Evolutionary conservation across 2,329 filamentous ascomycete genomes (phyloP).

Genomic region (Exophiala mesophila): DNA sequence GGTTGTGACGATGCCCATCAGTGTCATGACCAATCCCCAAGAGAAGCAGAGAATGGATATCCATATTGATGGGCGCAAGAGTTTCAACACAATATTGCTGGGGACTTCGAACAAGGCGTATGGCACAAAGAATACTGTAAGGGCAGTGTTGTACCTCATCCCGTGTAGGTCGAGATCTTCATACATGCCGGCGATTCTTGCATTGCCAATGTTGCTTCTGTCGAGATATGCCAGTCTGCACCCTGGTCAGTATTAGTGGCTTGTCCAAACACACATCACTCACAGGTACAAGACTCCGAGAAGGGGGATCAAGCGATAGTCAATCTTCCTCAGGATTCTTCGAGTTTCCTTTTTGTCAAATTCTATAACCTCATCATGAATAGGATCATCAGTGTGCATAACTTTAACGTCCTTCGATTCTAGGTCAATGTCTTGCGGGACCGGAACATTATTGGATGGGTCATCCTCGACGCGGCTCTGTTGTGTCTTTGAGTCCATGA

Average conservation of each 20-base stretch:
- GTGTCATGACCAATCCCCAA: conserved; percentile 44
- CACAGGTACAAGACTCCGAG: conserved; percentile 43
- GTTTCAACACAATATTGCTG: conserved; percentile 46
- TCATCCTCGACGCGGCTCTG: background rate
- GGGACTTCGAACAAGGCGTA: conserved; percentile 36
- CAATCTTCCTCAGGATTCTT: conserved; percentile 40
- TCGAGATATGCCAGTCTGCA: conserved; percentile 30
- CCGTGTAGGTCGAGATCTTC: conserved; percentile 39
- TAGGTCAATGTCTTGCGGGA: background rate
- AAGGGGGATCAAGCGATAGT: conserved; percentile 40
- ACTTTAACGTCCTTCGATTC: background rate
- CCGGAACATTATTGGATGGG: background rate
- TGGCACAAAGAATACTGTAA: conserved; percentile 26
- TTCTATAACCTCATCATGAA: background rate
- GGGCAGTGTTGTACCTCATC: conserved; percentile 35
- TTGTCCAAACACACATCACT: conserved; percentile 39
- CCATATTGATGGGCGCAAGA: conserved; percentile 21
- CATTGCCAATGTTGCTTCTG: conserved; percentile 45
- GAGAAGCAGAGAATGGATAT: conserved; percentile 17
- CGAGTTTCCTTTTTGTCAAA: conserved; percentile 14
- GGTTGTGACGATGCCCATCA: conserved; percentile 41
- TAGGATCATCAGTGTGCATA: background rate
- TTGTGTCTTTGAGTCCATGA: background rate
- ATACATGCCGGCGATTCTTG: conserved; percentile 42
- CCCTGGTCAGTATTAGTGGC: background rate